Percentiles rank a stretch among this genome's conserved stretches.
phyloP scores from a whole-genome alignment of 352 stramenopile genomes.

The Globisporangium cederbergense region DNA sequence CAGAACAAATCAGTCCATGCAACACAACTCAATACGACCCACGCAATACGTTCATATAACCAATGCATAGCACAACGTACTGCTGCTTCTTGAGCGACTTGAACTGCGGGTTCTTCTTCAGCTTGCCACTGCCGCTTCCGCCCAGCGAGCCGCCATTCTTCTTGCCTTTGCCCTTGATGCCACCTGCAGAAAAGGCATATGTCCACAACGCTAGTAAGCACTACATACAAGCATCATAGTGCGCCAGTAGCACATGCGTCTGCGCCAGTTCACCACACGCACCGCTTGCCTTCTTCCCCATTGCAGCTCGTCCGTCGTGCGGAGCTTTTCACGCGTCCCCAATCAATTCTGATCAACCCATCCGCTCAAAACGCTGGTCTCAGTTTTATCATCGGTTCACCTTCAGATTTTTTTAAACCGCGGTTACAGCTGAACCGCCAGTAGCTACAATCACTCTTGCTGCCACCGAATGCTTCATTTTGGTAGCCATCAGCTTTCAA shows the following conservation, averaged over 20 bases:
- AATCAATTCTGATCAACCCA: slow-evolving; percentile 15
- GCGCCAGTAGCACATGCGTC: no score
- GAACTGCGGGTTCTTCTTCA: slow-evolving; percentile 62
- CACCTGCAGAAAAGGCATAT: slow-evolving; percentile 7
- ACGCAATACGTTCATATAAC: not conserved
- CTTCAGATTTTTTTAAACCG: not conserved
- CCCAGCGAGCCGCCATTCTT: slow-evolving; percentile 14
- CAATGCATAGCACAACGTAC: slow-evolving; percentile 12
- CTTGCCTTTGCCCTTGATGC: slow-evolving; percentile 20
- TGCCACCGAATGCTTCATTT: slow-evolving; percentile 10
- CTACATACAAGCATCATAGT: not conserved
- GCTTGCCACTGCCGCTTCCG: slow-evolving; percentile 30
- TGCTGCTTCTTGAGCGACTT: slow-evolving; percentile 70
- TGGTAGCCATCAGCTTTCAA: not conserved
- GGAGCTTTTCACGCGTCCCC: slow-evolving; percentile 12
- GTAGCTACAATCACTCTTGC: slow-evolving; percentile 1
- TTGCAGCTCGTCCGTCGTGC: slow-evolving; percentile 18
- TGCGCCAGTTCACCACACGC: not conserved
- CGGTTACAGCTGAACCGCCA: not conserved
- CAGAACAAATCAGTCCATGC: not conserved
- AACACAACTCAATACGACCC: not conserved
- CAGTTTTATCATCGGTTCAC: not conserved
- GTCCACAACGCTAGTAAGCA: not conserved
- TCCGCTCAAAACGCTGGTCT: not conserved
- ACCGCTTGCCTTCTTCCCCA: slow-evolving; percentile 45